Base-by-base conservation (phyloP, 768 basidiomycete species). In the Rubroboletus satanas region DNA sequence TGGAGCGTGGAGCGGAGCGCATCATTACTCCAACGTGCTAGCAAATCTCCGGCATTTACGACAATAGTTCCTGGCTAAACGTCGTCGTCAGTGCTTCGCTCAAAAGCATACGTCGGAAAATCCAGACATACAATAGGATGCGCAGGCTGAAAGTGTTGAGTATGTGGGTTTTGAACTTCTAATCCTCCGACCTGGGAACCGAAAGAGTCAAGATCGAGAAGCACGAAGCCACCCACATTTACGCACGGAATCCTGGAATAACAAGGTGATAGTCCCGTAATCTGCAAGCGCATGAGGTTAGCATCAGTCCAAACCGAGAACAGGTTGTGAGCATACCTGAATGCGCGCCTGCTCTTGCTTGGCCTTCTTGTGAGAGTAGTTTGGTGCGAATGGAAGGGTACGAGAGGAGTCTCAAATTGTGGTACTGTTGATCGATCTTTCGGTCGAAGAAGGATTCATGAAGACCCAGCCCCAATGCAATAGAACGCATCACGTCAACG, bases 11-110 rank as follows among this genome's bases (percentile, higher is more conserved):
- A 90, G 21, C 85, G 82, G 43, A 93, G 73, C 21, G 84, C 76
- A 67, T 89, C 86, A 67, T 92, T 92, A 61, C 87, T 88, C 90
- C 90, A 93, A 47, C 90, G 84, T 3, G 85, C 80, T 12, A 93
- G 74, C 26, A 93, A 77, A 66, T 93, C 90, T 4, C 87, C 91
- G 8, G 87, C 84, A 60, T 93, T 93, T 37, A 93, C 79, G 31
- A 93, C 86, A 49, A 92, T 87, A 2, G 90, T 90, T 14, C 80
- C 88, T 14, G 87, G 84, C 88, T 92, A 62, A 41, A 33, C 41
- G 42, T 12, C 32, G 18, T 14, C 18, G 44, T 70, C 50, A 60
- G 43, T 28, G 9, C 17, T 33, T 31, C 12, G 8, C 38, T 15
- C 23, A 11, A 18, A 47, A 26, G n/a, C 10, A 9, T 48, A 36